Conservation (phyloP, 371 early-diverging fungal genomes). For the Encephalitozoon romaleae region DNA sequence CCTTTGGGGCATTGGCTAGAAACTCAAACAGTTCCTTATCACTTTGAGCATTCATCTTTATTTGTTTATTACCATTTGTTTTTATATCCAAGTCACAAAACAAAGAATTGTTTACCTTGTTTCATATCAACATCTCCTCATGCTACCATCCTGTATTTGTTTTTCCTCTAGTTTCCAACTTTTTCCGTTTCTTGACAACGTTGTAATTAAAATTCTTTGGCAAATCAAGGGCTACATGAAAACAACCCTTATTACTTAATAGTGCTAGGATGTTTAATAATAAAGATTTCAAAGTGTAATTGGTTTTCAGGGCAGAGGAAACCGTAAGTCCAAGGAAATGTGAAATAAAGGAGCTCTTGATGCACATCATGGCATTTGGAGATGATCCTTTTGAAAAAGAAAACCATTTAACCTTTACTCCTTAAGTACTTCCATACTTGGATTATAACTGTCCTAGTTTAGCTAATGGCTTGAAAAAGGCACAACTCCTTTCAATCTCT, state of each 20-base stretch:
- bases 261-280: not conserved
- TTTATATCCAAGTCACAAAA: constrained; percentile 19
- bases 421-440: not conserved
- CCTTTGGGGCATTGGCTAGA: constrained; percentile 61
- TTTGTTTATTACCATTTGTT: constrained; percentile 46
- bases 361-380: too few relatives aligned
- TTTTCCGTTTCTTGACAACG: not conserved
- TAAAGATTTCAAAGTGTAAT: not conserved
- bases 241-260: not conserved
- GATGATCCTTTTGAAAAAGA: not conserved
- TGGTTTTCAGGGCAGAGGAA: not conserved
- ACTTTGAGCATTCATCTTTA: constrained; percentile 48
- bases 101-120: constrained; percentile 32
- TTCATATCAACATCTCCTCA: constrained; percentile 4
- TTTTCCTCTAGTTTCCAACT: not conserved
- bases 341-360: too few relatives aligned
- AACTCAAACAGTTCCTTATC: constrained; percentile 62
- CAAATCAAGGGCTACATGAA: not conserved
- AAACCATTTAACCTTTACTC: not conserved
- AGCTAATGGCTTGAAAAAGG: not conserved
- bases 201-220: not conserved
- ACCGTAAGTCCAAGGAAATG: not conserved
- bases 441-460: not conserved
- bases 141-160: not conserved
- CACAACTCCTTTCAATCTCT: not conserved